Conservation (phyloP, 106 monocot species). For the Agapanthus africanus region DNA sequence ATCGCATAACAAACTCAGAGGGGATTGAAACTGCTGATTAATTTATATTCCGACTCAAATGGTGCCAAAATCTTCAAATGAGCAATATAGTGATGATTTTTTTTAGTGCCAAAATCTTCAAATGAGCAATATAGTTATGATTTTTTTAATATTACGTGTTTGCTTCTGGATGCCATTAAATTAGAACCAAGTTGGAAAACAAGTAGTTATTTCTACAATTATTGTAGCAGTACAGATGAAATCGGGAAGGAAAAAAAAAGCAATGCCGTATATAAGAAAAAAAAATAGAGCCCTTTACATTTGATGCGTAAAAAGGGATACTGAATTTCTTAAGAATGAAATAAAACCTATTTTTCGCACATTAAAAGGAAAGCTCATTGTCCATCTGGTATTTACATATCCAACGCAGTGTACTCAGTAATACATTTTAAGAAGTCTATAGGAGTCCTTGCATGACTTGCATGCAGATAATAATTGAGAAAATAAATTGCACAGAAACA, state of each 20-base stretch:
- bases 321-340: background rate
- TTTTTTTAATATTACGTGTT: background rate
- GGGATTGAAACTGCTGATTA: background rate
- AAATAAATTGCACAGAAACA: no score
- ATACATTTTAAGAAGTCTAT: no score
- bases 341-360: background rate
- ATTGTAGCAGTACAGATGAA: background rate
- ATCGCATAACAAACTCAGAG: background rate
- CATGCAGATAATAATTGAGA: no score
- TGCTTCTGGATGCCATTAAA: background rate
- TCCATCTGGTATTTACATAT: no score
- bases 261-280: background rate
- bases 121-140: no score
- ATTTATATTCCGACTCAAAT: background rate
- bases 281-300: background rate
- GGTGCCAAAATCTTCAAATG: no score
- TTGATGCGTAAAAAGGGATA: background rate
- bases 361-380: no score
- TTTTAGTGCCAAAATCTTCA: no score
- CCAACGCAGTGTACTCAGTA: no score
- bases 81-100: no score
- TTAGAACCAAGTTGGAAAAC: background rate
- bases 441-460: no score
- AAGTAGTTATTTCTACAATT: background rate
- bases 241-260: background rate